Percentiles rank a stretch among this genome's conserved stretches.
These are phyloP conservation scores for Vitis cinerea DNA, from an alignment of 164 flowering plant genomes.

Conservation along the genomic window DNA sequence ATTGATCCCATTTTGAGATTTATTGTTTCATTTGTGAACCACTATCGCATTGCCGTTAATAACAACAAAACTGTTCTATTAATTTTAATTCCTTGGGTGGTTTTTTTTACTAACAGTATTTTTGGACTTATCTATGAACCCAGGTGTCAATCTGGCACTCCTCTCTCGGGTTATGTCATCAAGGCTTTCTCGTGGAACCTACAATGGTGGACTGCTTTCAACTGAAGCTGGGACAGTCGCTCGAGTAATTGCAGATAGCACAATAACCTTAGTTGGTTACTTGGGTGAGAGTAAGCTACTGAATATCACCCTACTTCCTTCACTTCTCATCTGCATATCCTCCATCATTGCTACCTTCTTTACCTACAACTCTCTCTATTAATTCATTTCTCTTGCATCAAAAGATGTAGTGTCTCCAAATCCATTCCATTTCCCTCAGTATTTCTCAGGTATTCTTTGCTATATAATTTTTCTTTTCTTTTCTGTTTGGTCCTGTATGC, in stretches of 20 bases:
- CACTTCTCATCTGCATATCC: slow-evolving; percentile 49
- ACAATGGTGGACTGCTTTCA: slow-evolving; percentile 69
- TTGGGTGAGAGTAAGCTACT: slow-evolving; percentile 47
- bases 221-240: slow-evolving; percentile 81
- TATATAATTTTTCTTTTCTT: background rate
- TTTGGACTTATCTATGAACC: background rate
- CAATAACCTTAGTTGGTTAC: slow-evolving; percentile 66
- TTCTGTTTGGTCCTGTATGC: background rate
- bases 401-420: background rate
- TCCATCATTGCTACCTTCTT: slow-evolving; percentile 63
- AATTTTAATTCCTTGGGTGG: no score
- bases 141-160: slow-evolving; percentile 69
- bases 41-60: no score
- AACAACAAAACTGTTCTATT: no score
- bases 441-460: background rate
- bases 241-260: slow-evolving; percentile 66
- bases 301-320: slow-evolving; percentile 61
- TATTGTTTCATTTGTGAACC: no score
- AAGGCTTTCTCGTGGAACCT: slow-evolving; percentile 72
- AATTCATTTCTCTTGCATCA: slow-evolving; percentile 5
- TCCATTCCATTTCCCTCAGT: background rate
- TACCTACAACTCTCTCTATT: slow-evolving; percentile 74
- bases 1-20: no score
- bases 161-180: slow-evolving; percentile 81
- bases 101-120: no score